Conservation (phyloP, 2,329 filamentous ascomycete species). For the Furcasterigmium sp. region DNA sequence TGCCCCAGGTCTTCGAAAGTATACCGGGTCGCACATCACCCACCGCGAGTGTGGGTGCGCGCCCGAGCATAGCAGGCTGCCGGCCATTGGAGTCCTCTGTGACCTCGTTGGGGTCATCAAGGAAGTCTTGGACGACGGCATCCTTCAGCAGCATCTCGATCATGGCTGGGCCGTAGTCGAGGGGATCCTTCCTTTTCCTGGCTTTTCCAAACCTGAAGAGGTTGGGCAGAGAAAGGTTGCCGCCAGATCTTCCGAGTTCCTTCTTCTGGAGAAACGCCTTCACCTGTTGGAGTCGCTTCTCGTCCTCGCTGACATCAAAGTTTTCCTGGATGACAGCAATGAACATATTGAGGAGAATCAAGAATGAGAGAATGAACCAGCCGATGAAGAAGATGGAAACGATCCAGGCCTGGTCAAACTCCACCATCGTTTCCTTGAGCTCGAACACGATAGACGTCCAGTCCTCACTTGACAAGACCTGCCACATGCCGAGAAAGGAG, state of each 20-base stretch:
- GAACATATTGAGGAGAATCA: slow-evolving; percentile 99
- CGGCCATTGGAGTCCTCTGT: slow-evolving; percentile 30
- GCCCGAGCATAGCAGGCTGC: slow-evolving; percentile 13
- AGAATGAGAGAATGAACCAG: slow-evolving; percentile 94
- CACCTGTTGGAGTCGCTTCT: slow-evolving; percentile 94
- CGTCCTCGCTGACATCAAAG: slow-evolving; percentile 96
- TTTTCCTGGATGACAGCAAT: slow-evolving; percentile 99
- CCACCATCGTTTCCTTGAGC: slow-evolving; percentile 63
- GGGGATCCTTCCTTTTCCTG: slow-evolving; percentile 65
- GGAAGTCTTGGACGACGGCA: slow-evolving; percentile 88
- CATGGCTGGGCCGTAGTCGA: slow-evolving; percentile 87
- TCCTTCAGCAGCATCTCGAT: slow-evolving; percentile 97
- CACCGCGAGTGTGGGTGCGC: slow-evolving; percentile 26
- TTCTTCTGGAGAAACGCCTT: slow-evolving; percentile 90
- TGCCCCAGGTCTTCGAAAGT: slow-evolving; percentile 57
- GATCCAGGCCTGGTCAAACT: slow-evolving; percentile 78
- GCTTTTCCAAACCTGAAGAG: slow-evolving; percentile 61
- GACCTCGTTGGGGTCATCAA: slow-evolving; percentile 64
- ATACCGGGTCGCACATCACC: slow-evolving; percentile 50
- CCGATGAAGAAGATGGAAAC: slow-evolving; percentile 84
- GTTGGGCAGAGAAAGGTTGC: slow-evolving; percentile 71
- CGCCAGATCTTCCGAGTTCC: slow-evolving; percentile 67
- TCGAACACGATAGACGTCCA: slow-evolving; percentile 89
- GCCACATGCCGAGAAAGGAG: slow-evolving; percentile 96
- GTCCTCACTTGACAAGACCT: slow-evolving; percentile 91